phyloP scores from a whole-genome alignment of 2,329 filamentous ascomycete species.

The Colletotrichum tanaceti region DNA sequence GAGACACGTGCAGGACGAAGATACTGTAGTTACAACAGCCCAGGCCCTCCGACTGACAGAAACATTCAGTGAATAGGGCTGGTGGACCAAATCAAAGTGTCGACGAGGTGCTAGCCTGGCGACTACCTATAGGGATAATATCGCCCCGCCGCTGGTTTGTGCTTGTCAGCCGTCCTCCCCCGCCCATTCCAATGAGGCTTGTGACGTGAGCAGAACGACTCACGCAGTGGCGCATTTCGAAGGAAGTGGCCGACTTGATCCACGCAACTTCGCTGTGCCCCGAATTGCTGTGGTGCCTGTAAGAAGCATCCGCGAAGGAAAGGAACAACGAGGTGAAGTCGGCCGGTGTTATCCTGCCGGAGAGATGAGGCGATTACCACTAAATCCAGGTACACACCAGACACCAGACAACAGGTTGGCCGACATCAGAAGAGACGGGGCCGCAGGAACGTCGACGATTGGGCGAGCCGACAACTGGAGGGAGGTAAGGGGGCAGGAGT shows the following conservation, averaged over 20 bases:
- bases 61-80: conserved; percentile 30
- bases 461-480: not conserved
- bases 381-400: conserved; percentile 9
- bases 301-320: not conserved
- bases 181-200: conserved; percentile 20
- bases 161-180: conserved; percentile 14
- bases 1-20: conserved; percentile 36
- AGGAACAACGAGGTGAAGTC: not conserved
- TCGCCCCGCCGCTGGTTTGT: conserved; percentile 6
- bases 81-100: not conserved
- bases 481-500: not conserved
- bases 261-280: not conserved
- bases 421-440: conserved; percentile 25
- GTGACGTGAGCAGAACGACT: conserved; percentile 3
- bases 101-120: not conserved
- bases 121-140: conserved; percentile 1
- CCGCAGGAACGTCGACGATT: conserved; percentile 1
- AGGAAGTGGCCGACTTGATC: conserved; percentile 29
- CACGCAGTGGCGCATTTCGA: conserved; percentile 11
- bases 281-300: not conserved
- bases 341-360: conserved; percentile 7
- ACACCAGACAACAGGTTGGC: conserved; percentile 1
- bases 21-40: conserved; percentile 22
- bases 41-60: conserved; percentile 33
- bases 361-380: conserved; percentile 31